phyloP scores from a whole-genome alignment of 2,329 filamentous ascomycete genomes.

The Aspergillus neotritici region DNA sequence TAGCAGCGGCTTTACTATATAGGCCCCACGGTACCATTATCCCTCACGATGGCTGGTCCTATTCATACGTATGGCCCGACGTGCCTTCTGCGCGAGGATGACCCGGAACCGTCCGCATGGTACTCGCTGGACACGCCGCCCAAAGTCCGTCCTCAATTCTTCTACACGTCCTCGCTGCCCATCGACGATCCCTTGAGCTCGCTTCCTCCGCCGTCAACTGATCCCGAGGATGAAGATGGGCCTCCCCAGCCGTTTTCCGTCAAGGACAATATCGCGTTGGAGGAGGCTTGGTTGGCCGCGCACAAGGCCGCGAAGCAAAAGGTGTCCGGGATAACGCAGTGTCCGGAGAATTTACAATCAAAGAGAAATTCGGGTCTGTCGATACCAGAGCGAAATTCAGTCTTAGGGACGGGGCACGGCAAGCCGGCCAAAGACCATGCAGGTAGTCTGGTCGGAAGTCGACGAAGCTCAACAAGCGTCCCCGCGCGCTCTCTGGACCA shows the following conservation, averaged over 20 bases:
- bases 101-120: constrained; percentile 29
- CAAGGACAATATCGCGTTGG: constrained; percentile 72
- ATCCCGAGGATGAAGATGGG: constrained; percentile 49
- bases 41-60: constrained; percentile 33
- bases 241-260: constrained; percentile 71
- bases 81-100: constrained; percentile 46
- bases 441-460: constrained; percentile 15
- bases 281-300: constrained; percentile 68
- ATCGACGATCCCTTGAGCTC: constrained; percentile 85
- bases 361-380: constrained; percentile 17
- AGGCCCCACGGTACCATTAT: not conserved
- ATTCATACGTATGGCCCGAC: constrained; percentile 56
- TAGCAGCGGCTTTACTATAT: not conserved
- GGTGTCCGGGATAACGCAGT: constrained; percentile 1
- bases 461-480: constrained; percentile 12
- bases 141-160: constrained; percentile 64
- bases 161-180: constrained; percentile 74
- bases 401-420: constrained; percentile 6
- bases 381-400: constrained; percentile 18
- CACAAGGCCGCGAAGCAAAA: constrained; percentile 18
- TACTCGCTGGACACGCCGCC: constrained; percentile 49
- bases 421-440: constrained; percentile 11
- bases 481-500: constrained; percentile 16
- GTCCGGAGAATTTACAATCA: constrained; percentile 8
- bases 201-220: constrained; percentile 50